Evolutionary conservation across 805 yeast species (phyloP), one percentile per base, ranked within the genome.

Genomic region (Torulaspora maleeae): DNA sequence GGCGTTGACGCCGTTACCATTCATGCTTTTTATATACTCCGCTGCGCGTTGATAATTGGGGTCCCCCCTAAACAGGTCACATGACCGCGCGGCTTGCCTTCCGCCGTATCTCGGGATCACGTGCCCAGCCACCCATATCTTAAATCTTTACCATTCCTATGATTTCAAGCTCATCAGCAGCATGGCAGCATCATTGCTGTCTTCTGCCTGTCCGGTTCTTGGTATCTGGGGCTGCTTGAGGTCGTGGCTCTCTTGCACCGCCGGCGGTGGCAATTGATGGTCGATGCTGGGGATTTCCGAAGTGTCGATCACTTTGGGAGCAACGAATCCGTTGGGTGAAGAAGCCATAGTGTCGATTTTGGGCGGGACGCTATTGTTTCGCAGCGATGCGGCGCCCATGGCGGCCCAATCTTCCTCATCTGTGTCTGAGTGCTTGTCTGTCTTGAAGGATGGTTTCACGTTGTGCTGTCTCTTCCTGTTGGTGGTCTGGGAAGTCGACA

Each of bases 381-480:
- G 69, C 45, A 88, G 69, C 35, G 78, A 70, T 30, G 77, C 82
- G 0, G 96, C 89, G 1, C 97, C 97, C 43, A 90, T 83, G 0
- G 88, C 69, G 50, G 82, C 85, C 99, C 99, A 91, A 66, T 91
- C 98, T 66, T 91, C 99, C 60, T 91, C 98, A 64, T 91, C 99
- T 0, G 99, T 91, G 58, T 87, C 95, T 36, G 81, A 75, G 42
- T 65, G 70, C 17, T 36, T 41, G 16, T 48, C 41, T 12, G 35
- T 38, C 27, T 39, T 41, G n/a, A 48, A 17, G 5, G 35, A 19
- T 7, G 28, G 41, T 25, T 20, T 32, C 25, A 25, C 25, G 27
- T 24, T 49, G 53, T 59, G 55, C 28, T 45, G 44, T 15, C 43
- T 42, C 15, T 43, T 29, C 36, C 39, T 38, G 48, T 17, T 27